phyloP scores from a whole-genome alignment of 768 basidiomycete species.

The Terana coerulea region DNA sequence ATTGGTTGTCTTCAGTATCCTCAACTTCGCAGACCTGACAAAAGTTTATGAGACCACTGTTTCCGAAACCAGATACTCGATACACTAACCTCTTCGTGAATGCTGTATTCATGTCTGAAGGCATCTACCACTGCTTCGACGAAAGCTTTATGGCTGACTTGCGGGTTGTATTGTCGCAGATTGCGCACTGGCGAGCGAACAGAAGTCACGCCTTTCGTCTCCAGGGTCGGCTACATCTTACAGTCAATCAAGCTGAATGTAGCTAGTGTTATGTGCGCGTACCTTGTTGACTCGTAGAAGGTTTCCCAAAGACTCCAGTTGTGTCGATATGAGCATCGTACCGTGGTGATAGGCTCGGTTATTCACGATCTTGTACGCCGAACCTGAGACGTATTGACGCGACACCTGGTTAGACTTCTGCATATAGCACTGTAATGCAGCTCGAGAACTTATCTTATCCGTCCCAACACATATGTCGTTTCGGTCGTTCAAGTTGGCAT shows the following conservation, averaged over 20 bases:
- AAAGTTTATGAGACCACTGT: not conserved
- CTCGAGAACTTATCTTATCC: constrained; percentile 75
- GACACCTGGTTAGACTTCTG: constrained; percentile 9
- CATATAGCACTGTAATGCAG: constrained; percentile 11
- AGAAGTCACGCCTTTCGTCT: constrained; percentile 83
- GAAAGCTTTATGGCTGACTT: constrained; percentile 67
- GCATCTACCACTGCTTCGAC: constrained; percentile 60
- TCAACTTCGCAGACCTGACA: constrained; percentile 31
- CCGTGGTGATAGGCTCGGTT: constrained; percentile 95
- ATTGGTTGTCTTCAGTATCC: constrained; percentile 40
- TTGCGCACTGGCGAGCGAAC: constrained; percentile 93
- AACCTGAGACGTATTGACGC: constrained; percentile 80
- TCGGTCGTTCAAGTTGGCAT: constrained; percentile 80
- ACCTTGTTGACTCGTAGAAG: constrained; percentile 69
- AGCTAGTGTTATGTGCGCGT: constrained; percentile 17
- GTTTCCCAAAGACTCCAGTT: constrained; percentile 66
- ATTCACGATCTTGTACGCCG: constrained; percentile 93
- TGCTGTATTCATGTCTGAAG: constrained; percentile 58
- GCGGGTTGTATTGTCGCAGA: constrained; percentile 49
- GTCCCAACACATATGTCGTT: constrained; percentile 86
- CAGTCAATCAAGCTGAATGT: not conserved
- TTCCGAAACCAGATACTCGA: not conserved
- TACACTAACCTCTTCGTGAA: constrained; percentile 31
- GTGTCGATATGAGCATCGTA: constrained; percentile 93
- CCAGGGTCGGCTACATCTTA: constrained; percentile 60